Percentiles rank a stretch among this genome's conserved stretches.
phyloP scores from a whole-genome alignment of 495 filamentous ascomycete genomes.

The Aspergillus affinis region DNA sequence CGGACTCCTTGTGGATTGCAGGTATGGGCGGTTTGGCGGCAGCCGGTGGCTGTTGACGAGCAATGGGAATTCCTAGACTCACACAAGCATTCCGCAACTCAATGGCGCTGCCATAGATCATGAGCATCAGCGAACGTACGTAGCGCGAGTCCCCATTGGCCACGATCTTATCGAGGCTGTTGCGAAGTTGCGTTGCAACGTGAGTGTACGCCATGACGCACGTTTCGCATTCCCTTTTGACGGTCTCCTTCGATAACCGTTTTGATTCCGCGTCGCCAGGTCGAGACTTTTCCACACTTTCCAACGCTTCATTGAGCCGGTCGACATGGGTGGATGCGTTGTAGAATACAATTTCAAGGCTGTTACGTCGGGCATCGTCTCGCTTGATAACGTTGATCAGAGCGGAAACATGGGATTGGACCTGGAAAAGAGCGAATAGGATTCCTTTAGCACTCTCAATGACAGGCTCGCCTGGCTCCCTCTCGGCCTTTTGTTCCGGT shows the following conservation, averaged over 20 bases:
- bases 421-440: slow-evolving; percentile 78
- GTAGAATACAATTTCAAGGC: slow-evolving; percentile 75
- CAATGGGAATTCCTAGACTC: slow-evolving; percentile 36
- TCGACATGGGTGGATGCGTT: slow-evolving; percentile 74
- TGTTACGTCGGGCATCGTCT: slow-evolving; percentile 64
- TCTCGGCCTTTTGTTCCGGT: slow-evolving; percentile 74
- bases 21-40: slow-evolving; percentile 28
- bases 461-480: slow-evolving; percentile 58
- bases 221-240: slow-evolving; percentile 67
- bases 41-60: slow-evolving; percentile 21
- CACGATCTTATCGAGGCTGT: slow-evolving; percentile 68
- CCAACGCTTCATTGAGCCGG: slow-evolving; percentile 70
- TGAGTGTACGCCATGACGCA: slow-evolving; percentile 76
- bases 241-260: slow-evolving; percentile 46
- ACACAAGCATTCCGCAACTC: slow-evolving; percentile 64
- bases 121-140: slow-evolving; percentile 75
- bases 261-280: slow-evolving; percentile 41
- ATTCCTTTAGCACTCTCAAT: slow-evolving; percentile 84
- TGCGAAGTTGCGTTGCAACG: slow-evolving; percentile 67
- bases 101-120: slow-evolving; percentile 76
- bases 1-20: slow-evolving; percentile 24
- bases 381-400: slow-evolving; percentile 70
- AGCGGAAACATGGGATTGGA: slow-evolving; percentile 72
- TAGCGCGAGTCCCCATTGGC: slow-evolving; percentile 75
- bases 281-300: slow-evolving; percentile 55